Percentiles rank a stretch among this genome's conserved stretches.
These are phyloP conservation scores for Pseudonitzschia multistriata DNA, from an alignment of 108 stramenopile genomes.

Conservation along the genomic window DNA sequence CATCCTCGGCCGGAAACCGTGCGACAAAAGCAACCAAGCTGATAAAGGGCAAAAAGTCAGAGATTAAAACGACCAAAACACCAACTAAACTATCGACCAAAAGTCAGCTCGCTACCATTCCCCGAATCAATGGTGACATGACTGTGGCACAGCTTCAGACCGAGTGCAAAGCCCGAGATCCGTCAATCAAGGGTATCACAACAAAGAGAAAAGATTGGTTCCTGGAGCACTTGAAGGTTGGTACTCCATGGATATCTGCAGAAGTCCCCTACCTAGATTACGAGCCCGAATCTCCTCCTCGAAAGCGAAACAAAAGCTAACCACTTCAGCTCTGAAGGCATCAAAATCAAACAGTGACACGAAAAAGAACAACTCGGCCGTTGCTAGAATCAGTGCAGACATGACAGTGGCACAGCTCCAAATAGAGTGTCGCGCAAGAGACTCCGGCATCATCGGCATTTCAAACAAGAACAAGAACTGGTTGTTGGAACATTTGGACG, in stretches of 20 bases:
- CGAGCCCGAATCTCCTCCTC: neutral
- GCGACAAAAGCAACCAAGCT: neutral
- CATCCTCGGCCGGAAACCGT: neutral
- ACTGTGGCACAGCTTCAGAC: constrained; percentile 12
- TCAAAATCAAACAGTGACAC: neutral
- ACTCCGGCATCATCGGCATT: constrained; percentile 1
- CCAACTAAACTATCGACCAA: neutral
- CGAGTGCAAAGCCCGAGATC: constrained; percentile 14
- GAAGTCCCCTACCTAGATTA: neutral
- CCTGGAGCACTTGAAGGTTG: constrained; percentile 21
- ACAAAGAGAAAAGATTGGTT: constrained; percentile 23
- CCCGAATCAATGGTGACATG: constrained; percentile 13
- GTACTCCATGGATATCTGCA: constrained; percentile 15
- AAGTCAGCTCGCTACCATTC: constrained; percentile 7
- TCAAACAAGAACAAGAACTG: constrained; percentile 23
- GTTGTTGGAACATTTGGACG: constrained; percentile 21
- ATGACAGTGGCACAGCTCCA: constrained; percentile 18
- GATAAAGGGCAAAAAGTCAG: neutral
- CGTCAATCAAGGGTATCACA: constrained; percentile 2
- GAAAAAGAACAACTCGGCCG: neutral
- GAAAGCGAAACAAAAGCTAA: neutral
- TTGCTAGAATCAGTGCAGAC: neutral
- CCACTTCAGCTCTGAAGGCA: neutral
- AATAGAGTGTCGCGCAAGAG: constrained; percentile 10
- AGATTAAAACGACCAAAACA: neutral